Conservation (phyloP, 148 eudicot genomes). For the Dysphania ambrosioides region DNA sequence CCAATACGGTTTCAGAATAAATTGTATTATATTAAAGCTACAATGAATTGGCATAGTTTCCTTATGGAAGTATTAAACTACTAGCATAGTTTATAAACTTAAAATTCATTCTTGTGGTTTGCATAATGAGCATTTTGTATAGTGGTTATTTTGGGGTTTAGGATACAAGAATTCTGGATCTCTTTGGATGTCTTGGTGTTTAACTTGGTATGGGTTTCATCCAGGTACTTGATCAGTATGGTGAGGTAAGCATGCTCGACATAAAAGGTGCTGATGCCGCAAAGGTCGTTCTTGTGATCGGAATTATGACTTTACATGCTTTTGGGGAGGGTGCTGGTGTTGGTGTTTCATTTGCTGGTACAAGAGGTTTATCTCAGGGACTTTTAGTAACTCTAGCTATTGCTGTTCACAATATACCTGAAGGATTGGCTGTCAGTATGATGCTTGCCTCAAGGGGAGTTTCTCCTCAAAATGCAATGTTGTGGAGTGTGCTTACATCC, state of each 20-base stretch:
- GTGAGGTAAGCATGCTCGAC: constrained; percentile 98
- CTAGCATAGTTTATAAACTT: too few relatives aligned
- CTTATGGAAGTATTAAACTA: not conserved
- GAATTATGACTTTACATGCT: constrained; percentile 98
- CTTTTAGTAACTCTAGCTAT: constrained; percentile 88
- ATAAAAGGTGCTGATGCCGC: constrained; percentile 98
- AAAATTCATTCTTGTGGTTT: too few relatives aligned
- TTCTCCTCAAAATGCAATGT: constrained; percentile 93
- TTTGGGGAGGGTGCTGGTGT: constrained; percentile 99
- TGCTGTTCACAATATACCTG: constrained; percentile 98
- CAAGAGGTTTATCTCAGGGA: constrained; percentile 91
- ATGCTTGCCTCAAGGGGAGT: constrained; percentile 91
- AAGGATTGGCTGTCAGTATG: constrained; percentile 99
- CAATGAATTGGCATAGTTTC: not conserved
- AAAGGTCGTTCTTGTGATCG: constrained; percentile 93
- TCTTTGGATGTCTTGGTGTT: not conserved
- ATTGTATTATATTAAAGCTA: not conserved
- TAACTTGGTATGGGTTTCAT: constrained; percentile 14
- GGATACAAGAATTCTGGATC: not conserved
- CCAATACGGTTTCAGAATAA: not conserved
- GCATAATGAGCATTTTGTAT: not conserved
- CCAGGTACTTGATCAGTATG: constrained; percentile 90
- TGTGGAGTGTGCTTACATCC: constrained; percentile 95
- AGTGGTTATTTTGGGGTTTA: not conserved
- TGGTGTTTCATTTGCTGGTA: constrained; percentile 97